Percentiles rank a stretch among this genome's conserved stretches.
Conservation (phyloP, 192 early-diverging fungal species). For the Entomortierella parvispora region DNA sequence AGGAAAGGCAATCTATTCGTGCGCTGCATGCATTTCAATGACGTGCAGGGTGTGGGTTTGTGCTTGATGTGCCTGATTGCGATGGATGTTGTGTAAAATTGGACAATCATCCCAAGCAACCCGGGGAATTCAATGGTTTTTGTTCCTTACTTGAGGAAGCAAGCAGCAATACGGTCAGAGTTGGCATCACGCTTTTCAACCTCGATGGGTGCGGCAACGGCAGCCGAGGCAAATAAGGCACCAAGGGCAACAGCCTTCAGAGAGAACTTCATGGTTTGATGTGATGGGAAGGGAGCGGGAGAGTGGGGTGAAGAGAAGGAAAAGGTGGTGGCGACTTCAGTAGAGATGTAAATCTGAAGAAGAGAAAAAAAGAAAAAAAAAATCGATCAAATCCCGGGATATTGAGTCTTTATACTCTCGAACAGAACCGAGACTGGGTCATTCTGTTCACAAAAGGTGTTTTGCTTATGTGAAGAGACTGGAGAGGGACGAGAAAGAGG, state of each 20-base stretch:
- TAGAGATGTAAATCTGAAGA: conserved; percentile 15
- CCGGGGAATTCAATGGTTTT: too few species aligned
- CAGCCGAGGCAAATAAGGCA: conserved; percentile 6
- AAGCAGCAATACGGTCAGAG: conserved; percentile 18
- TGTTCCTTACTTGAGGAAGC: background rate
- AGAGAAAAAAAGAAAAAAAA: background rate
- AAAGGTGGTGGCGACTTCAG: background rate
- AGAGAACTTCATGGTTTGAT: conserved; percentile 18
- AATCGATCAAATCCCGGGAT: background rate
- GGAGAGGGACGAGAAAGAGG: too few species aligned
- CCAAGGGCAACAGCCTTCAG: conserved; percentile 12
- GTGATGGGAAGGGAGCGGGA: background rate
- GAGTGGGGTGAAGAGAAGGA: background rate
- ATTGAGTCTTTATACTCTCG: too few species aligned
- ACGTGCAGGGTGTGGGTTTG: too few species aligned
- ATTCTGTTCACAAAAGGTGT: too few species aligned
- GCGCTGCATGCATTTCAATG: too few species aligned
- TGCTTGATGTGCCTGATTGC: too few species aligned
- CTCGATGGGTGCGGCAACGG: conserved; percentile 13
- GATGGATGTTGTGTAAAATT: too few species aligned
- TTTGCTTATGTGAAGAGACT: too few species aligned
- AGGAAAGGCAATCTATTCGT: too few species aligned
- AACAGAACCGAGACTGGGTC: background rate
- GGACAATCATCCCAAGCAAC: background rate
- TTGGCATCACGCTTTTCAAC: conserved; percentile 26